A percentile compares a stretch with the other conserved stretches of the same genome.
These are phyloP conservation scores for Chimonanthus salicifolius DNA, from an alignment of 164 flowering plant genomes.

Conservation along the genomic window DNA sequence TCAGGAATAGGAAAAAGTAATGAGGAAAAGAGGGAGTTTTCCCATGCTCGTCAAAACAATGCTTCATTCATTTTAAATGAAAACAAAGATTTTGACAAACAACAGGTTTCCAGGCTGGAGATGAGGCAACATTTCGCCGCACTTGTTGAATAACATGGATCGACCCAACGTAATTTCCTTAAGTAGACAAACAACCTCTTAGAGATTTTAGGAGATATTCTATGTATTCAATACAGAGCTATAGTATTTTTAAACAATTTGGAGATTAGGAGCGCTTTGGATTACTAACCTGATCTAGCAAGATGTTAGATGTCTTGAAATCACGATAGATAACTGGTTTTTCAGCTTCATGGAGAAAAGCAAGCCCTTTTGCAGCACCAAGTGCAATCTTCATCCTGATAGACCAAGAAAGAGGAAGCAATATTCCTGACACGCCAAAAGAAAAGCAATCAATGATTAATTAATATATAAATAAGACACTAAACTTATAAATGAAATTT, in stretches of 20 bases:
- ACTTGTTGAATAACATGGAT: background rate
- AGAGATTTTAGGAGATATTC: background rate
- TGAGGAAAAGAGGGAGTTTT: no score
- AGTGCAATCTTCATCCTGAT: slow-evolving; percentile 75
- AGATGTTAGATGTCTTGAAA: slow-evolving; percentile 89
- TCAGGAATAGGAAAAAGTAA: no score
- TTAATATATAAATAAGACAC: background rate
- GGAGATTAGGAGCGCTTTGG: background rate
- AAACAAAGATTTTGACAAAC: background rate
- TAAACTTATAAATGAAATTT: background rate
- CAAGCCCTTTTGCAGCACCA: slow-evolving; percentile 97
- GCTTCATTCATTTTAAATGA: background rate
- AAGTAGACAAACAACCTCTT: background rate
- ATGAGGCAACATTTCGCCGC: background rate
- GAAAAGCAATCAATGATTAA: background rate
- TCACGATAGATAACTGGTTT: slow-evolving; percentile 91
- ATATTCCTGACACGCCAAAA: slow-evolving; percentile 49
- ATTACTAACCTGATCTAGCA: slow-evolving; percentile 64
- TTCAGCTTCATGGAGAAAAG: slow-evolving; percentile 90
- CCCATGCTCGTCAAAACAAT: no score
- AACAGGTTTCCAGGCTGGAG: background rate
- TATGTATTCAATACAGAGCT: background rate
- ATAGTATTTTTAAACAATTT: background rate
- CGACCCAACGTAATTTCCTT: background rate
- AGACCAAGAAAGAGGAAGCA: slow-evolving; percentile 79